Conservation (phyloP, 495 filamentous ascomycete genomes). For the Letharia columbiana region DNA sequence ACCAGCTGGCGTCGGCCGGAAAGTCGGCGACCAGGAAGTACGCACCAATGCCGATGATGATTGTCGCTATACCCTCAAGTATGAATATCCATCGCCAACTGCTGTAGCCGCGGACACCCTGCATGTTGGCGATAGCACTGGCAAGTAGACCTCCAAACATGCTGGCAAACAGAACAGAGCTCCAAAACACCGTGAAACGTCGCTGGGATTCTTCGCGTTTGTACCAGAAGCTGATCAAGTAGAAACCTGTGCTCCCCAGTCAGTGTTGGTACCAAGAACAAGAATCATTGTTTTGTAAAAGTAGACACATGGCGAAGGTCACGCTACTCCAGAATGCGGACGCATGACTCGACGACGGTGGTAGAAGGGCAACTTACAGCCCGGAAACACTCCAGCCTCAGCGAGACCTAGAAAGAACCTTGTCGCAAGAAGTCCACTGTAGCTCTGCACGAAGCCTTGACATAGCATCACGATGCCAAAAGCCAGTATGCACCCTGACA, state of each 20-base stretch:
- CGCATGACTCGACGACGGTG: not conserved
- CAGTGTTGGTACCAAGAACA: not conserved
- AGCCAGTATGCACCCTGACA: slow-evolving; percentile 27
- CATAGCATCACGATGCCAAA: slow-evolving; percentile 32
- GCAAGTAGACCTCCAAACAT: slow-evolving; percentile 34
- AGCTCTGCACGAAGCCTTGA: slow-evolving; percentile 39
- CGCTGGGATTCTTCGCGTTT: slow-evolving; percentile 29
- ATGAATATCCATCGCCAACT: slow-evolving; percentile 48
- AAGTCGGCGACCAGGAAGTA: slow-evolving; percentile 33
- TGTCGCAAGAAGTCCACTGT: slow-evolving; percentile 53
- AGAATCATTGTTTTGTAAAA: not conserved
- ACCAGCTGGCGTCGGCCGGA: slow-evolving; percentile 29
- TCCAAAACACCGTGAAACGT: slow-evolving; percentile 32
- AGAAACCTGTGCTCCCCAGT: slow-evolving; percentile 20
- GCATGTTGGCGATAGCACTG: slow-evolving; percentile 41
- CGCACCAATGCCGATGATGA: slow-evolving; percentile 24
- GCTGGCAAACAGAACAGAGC: slow-evolving; percentile 26
- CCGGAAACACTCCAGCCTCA: slow-evolving; percentile 32
- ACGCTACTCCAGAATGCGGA: not conserved
- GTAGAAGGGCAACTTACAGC: slow-evolving; percentile 12
- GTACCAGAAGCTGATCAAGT: slow-evolving; percentile 32
- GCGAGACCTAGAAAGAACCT: slow-evolving; percentile 54
- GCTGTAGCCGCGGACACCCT: slow-evolving; percentile 51
- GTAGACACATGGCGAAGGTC: not conserved
- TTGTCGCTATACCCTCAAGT: slow-evolving; percentile 25